phyloP scores from a whole-genome alignment of 2,329 filamentous ascomycete species.

The Cryoendolithus antarcticus region DNA sequence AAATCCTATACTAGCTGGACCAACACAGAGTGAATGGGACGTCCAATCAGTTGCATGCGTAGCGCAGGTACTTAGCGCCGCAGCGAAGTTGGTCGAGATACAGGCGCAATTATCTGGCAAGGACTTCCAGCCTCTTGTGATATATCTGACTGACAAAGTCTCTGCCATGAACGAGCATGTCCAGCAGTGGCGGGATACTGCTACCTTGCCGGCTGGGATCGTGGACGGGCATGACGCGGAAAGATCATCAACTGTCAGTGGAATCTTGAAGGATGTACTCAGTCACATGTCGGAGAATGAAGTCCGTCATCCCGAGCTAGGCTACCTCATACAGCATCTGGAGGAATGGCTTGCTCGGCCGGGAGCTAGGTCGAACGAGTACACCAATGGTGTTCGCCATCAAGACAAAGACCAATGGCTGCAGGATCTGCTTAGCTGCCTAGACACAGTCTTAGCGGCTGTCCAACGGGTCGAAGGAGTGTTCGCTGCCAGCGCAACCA shows the following conservation, averaged over 20 bases:
- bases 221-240: not conserved
- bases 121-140: slow-evolving; percentile 7
- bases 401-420: slow-evolving; percentile 35
- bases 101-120: slow-evolving; percentile 10
- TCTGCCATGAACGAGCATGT: slow-evolving; percentile 23
- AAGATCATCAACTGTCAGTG: not conserved
- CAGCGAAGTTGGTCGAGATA: slow-evolving; percentile 4
- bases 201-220: not conserved
- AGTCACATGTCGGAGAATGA: not conserved
- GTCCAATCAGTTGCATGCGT: too few relatives aligned
- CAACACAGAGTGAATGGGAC: too few relatives aligned
- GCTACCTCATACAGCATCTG: slow-evolving; percentile 1
- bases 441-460: slow-evolving; percentile 65
- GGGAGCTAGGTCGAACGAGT: too few relatives aligned
- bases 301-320: slow-evolving; percentile 1
- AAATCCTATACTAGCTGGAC: too few relatives aligned
- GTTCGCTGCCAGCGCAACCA: slow-evolving; percentile 42
- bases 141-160: slow-evolving; percentile 1
- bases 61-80: slow-evolving; percentile 1
- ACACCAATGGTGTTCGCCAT: not conserved
- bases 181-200: not conserved
- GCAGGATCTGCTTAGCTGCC: slow-evolving; percentile 47
- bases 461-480: slow-evolving; percentile 58
- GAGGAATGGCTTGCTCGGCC: slow-evolving; percentile 1
- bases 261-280: not conserved